Base-by-base conservation (phyloP, 306 rosid genomes). In the Ziziphus jujuba region DNA sequence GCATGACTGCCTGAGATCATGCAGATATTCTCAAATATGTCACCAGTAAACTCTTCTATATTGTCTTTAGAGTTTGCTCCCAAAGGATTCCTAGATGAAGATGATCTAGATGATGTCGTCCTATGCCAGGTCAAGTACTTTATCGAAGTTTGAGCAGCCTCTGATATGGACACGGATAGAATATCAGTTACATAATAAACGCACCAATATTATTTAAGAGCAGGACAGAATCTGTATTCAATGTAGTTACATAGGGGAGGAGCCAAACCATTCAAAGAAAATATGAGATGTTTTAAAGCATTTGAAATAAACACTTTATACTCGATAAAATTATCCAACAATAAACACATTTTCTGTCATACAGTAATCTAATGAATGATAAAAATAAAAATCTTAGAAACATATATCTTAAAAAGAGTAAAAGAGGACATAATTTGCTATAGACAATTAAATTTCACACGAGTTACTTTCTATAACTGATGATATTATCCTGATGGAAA, bases 1-100 rank as follows among this genome's bases (percentile, higher is more conserved):
- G 91, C 96, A 77, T 95, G 99, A 51, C 99, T 90, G 56, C 97
- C 95, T 2, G 97, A 87, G 70, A 64, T 84, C 99, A 95, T 95
- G 82, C 88, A 88, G 63, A 76, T 78, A 67, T 72, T 81, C 72
- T 85, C 89, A 70, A 89, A 87, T 59, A 84, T 79, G 82, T 83
- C 77, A 77, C 77, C 80, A 59, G 81, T 52, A 20, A 52, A 57
- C 52, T 82, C 88, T 74, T 84, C 97, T 7, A 35, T 53, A 80
- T 84, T 86, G 33, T 95, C 99, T 38, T 71, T 90, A 56, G 84
- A 73, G 75, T 80, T 86, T 72, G 73, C 79, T 51, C 85, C 97
- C 75, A 90, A 65, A 6, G 83, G 92, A 78, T 88, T 87, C 84
- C 92, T 84, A 22, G 98, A 88, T 14, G 97, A 87, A 66, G 97